phyloP scores from a whole-genome alignment of 2,329 filamentous ascomycete genomes.

The Aschersonia sp. region DNA sequence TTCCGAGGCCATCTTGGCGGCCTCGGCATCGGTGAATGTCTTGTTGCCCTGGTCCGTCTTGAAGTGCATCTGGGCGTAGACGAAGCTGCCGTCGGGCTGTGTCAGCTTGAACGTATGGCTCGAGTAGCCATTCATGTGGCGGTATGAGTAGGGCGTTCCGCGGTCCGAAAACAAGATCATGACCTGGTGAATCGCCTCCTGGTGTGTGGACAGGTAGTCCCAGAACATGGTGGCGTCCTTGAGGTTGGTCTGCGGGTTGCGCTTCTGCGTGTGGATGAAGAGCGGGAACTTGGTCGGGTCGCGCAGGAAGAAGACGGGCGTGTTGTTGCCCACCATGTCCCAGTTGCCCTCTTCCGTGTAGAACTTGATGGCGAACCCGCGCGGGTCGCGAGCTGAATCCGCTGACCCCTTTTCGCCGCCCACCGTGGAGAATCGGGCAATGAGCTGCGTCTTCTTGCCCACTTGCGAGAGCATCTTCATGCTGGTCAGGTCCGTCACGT shows the following conservation, averaged over 20 bases:
- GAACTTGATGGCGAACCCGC: constrained; percentile 43
- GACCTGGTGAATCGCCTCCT: constrained; percentile 47
- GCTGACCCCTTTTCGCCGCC: constrained; percentile 52
- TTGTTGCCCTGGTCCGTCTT: constrained; percentile 42
- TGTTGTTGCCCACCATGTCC: constrained; percentile 67
- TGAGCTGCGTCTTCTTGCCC: constrained; percentile 41
- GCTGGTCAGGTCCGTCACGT: constrained; percentile 39
- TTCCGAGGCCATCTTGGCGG: constrained; percentile 33
- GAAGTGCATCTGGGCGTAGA: constrained; percentile 51
- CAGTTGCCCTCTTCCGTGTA: constrained; percentile 59
- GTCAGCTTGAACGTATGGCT: constrained; percentile 54
- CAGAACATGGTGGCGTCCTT: constrained; percentile 50
- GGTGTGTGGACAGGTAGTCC: constrained; percentile 37
- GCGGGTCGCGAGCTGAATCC: constrained; percentile 55
- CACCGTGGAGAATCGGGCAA: constrained; percentile 57
- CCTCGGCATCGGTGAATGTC: constrained; percentile 10
- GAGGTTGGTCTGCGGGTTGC: constrained; percentile 56
- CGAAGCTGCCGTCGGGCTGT: constrained; percentile 50
- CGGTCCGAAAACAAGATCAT: constrained; percentile 54
- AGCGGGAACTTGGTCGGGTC: constrained; percentile 62
- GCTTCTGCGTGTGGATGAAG: constrained; percentile 68
- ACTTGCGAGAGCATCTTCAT: constrained; percentile 37
- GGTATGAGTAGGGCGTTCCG: constrained; percentile 49
- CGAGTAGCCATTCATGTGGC: constrained; percentile 54
- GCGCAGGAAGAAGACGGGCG: constrained; percentile 62